These are phyloP conservation scores for Botrytis byssoidea DNA, from an alignment of 2,329 filamentous ascomycete species.

Conservation along the genomic window DNA sequence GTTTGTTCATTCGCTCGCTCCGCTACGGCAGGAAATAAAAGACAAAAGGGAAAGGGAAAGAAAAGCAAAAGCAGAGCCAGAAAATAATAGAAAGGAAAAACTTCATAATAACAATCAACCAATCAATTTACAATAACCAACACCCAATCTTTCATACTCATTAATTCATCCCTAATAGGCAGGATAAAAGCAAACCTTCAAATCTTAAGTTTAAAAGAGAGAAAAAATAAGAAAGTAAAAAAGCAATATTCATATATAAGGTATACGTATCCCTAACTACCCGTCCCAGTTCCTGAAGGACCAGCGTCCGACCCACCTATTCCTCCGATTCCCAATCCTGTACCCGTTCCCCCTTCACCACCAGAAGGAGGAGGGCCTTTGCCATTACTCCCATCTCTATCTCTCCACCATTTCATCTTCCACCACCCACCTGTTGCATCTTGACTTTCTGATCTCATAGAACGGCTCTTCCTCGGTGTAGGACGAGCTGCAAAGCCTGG, in stretches of 20 bases:
- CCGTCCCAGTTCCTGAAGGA: not conserved
- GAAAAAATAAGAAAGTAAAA: not conserved
- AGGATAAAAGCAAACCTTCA: not conserved
- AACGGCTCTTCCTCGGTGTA: conserved; percentile 31
- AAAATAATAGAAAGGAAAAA: not conserved
- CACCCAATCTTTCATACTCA: not conserved
- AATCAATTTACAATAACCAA: not conserved
- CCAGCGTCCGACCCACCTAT: not conserved
- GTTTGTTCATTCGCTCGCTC: not conserved
- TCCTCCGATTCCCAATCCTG: not conserved
- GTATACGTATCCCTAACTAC: conserved; percentile 3
- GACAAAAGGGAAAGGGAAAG: not conserved
- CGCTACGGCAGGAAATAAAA: not conserved
- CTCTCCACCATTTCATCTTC: conserved; percentile 55
- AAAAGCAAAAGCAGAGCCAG: not conserved
- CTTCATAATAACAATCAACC: not conserved
- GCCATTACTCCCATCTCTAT: conserved; percentile 20
- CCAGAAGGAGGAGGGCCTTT: conserved; percentile 26
- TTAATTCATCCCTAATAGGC: not conserved
- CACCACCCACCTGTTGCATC: conserved; percentile 53
- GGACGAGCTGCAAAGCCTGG: conserved; percentile 57
- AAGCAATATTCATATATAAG: not conserved
- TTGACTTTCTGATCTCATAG: conserved; percentile 42
- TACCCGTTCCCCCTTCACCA: not conserved
- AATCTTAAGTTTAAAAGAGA: not conserved